These are phyloP conservation scores for Arthrobotrys entomopaga DNA, from an alignment of 2,329 filamentous ascomycete genomes.

Conservation along the genomic window DNA sequence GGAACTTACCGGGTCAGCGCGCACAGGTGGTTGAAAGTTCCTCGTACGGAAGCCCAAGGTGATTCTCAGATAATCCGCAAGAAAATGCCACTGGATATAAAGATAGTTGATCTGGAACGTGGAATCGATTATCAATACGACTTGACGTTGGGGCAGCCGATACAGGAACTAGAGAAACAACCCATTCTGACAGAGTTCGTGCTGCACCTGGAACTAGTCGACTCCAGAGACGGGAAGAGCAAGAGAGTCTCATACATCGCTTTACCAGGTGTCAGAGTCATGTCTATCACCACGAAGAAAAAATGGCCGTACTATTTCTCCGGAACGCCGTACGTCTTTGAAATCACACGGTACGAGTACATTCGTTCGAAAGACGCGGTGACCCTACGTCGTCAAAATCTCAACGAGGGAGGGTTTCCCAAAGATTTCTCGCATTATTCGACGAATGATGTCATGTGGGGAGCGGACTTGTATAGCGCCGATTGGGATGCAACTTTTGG, in stretches of 20 bases:
- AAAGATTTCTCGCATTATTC: conserved; percentile 53
- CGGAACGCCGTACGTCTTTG: conserved; percentile 57
- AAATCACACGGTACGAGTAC: conserved; percentile 58
- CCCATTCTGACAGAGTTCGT: conserved; percentile 58
- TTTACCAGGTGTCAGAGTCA: conserved; percentile 57
- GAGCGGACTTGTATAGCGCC: conserved; percentile 54
- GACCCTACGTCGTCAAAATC: conserved; percentile 25
- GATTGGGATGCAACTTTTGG: conserved; percentile 57
- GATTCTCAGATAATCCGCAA: conserved; percentile 35
- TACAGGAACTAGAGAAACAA: conserved; percentile 55
- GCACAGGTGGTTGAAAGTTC: conserved; percentile 55
- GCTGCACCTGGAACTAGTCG: conserved; percentile 56
- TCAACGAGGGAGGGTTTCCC: conserved; percentile 50
- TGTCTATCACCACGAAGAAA: conserved; percentile 57
- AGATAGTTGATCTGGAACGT: conserved; percentile 57
- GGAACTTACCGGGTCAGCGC: conserved; percentile 53
- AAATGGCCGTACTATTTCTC: conserved; percentile 58
- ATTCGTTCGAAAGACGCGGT: conserved; percentile 25
- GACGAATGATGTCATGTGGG: conserved; percentile 57
- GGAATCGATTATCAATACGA: conserved; percentile 58
- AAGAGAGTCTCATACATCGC: conserved; percentile 57
- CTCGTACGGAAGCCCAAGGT: conserved; percentile 15
- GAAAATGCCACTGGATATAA: conserved; percentile 56
- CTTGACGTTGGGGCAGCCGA: conserved; percentile 48
- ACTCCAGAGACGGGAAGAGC: conserved; percentile 49